Percentiles rank a stretch among this genome's conserved stretches.
phyloP scores from a whole-genome alignment of 345 rosid species.

The Brassica carinata region DNA sequence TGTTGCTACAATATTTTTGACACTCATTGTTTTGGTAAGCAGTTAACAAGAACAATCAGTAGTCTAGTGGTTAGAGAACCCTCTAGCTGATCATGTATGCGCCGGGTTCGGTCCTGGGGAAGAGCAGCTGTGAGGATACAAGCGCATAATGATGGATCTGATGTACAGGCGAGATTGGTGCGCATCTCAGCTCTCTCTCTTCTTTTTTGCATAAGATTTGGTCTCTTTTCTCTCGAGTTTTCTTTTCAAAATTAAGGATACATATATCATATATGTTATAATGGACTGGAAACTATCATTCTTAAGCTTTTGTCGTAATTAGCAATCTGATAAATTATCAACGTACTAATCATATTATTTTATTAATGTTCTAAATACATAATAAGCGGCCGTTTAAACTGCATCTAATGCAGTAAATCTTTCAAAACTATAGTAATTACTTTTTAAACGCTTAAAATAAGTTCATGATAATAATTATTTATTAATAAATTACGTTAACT shows the following conservation, averaged over 20 bases:
- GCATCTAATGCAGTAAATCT: no score
- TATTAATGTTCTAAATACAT: no score
- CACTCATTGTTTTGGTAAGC: background rate
- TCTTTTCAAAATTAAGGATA: background rate
- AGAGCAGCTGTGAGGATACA: background rate
- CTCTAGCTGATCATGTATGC: fast-evolving
- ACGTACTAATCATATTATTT: background rate
- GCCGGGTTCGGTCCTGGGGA: background rate
- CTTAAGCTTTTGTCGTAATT: background rate
- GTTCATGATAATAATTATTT: no score
- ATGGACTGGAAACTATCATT: background rate
- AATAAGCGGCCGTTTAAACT: no score
- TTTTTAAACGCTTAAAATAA: no score
- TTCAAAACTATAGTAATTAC: no score
- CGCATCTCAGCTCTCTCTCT: background rate
- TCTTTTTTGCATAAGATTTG: background rate
- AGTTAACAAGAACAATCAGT: background rate
- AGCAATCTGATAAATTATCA: background rate
- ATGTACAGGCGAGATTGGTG: background rate
- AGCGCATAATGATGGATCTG: background rate
- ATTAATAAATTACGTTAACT: no score
- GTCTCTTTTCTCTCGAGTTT: background rate
- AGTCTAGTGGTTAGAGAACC: background rate
- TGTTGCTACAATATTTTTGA: background rate
- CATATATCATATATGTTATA: background rate